A percentile compares a stretch with the other conserved stretches of the same genome.
These are phyloP conservation scores for Arabis alpina DNA, from an alignment of 345 rosid genomes.

Conservation along the genomic window DNA sequence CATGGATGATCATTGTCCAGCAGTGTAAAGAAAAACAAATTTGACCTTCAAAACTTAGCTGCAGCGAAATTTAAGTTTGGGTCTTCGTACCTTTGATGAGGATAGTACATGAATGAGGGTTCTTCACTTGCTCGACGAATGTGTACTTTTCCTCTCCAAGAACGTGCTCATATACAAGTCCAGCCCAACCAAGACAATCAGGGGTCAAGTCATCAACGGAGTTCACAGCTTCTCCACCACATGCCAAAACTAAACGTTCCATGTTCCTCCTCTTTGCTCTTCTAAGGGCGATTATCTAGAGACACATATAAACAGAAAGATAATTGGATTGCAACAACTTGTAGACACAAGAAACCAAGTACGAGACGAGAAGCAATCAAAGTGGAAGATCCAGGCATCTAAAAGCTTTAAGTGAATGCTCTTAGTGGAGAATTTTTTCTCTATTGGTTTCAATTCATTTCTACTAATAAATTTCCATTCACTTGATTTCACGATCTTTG, in stretches of 20 bases:
- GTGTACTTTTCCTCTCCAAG: slow-evolving; percentile 98
- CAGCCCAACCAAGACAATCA: slow-evolving; percentile 97
- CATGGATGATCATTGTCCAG: slow-evolving; percentile 16
- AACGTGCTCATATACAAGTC: slow-evolving; percentile 88
- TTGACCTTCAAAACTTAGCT: not conserved
- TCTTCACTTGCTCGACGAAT: slow-evolving; percentile 92
- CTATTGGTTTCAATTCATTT: not conserved
- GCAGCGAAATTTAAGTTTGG: slow-evolving; percentile 1
- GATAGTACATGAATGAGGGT: slow-evolving; percentile 89
- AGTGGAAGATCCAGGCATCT: slow-evolving; percentile 14
- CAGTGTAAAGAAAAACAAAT: not conserved
- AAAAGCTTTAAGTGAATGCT: slow-evolving; percentile 2
- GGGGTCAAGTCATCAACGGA: slow-evolving; percentile 90
- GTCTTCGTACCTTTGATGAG: slow-evolving; percentile 76
- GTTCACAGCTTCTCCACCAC: slow-evolving; percentile 98
- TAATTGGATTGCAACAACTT: slow-evolving; percentile 12
- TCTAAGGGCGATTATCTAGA: slow-evolving; percentile 91
- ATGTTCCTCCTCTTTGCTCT: slow-evolving; percentile 99
- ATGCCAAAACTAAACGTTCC: slow-evolving; percentile 94
- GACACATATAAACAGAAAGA: slow-evolving; percentile 6
- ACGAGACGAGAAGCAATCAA: slow-evolving; percentile 7
- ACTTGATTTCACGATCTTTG: slow-evolving; percentile 2
- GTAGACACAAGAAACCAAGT: slow-evolving; percentile 6
- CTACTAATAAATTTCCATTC: not conserved
- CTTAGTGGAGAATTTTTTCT: not conserved